phyloP scores from a whole-genome alignment of 805 yeast species.

The Candida berthetii region DNA sequence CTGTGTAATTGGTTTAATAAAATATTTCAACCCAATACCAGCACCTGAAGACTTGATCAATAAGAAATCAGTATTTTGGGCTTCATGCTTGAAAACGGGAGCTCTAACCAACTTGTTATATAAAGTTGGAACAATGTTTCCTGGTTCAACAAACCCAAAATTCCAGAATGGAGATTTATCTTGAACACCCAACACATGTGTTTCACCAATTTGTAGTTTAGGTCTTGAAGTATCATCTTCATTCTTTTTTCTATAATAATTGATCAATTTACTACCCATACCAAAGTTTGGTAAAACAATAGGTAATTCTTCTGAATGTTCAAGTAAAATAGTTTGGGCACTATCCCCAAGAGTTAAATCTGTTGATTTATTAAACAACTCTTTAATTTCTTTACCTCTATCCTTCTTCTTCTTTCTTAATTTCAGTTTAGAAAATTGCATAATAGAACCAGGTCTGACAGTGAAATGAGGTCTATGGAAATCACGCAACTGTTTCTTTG shows the following conservation, averaged over 20 bases:
- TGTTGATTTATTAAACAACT: slow-evolving; percentile 60
- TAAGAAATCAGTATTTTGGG: slow-evolving; percentile 72
- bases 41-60: slow-evolving; percentile 76
- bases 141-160: slow-evolving; percentile 93
- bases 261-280: slow-evolving; percentile 91
- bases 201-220: slow-evolving; percentile 85
- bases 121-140: slow-evolving; percentile 87
- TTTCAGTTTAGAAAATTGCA: slow-evolving; percentile 72
- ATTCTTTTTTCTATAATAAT: slow-evolving; percentile 80
- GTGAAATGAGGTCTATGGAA: slow-evolving; percentile 77
- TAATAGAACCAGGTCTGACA: slow-evolving; percentile 70
- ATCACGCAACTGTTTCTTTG: slow-evolving; percentile 61
- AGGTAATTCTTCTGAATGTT: slow-evolving; percentile 89
- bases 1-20: slow-evolving; percentile 60
- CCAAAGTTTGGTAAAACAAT: slow-evolving; percentile 81
- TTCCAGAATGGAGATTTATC: slow-evolving; percentile 98
- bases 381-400: slow-evolving; percentile 73
- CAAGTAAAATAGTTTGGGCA: slow-evolving; percentile 71
- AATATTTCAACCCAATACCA: slow-evolving; percentile 62
- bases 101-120: slow-evolving; percentile 91
- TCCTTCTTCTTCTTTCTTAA: slow-evolving; percentile 84
- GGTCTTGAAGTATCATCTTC: slow-evolving; percentile 85
- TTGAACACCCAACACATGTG: slow-evolving; percentile 92
- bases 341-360: slow-evolving; percentile 85
- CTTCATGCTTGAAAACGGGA: slow-evolving; percentile 86